Base-by-base conservation (phyloP, 78 protist genomes). In the Dictyostelium firmibasis region DNA sequence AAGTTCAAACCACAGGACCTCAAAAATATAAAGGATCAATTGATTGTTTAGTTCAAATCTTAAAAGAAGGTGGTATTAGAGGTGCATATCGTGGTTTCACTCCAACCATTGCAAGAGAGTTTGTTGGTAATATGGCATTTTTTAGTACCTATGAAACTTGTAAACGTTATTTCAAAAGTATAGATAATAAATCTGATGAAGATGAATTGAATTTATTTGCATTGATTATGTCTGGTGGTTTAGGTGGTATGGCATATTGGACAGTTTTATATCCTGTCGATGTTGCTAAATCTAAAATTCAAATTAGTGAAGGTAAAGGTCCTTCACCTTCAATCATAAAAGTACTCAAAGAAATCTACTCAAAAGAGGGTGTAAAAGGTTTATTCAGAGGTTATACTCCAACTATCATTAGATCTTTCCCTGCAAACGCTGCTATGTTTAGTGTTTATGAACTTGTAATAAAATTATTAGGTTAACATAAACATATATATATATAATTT, bases 231-330 rank as follows among this genome's bases (percentile, higher is more conserved):
- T n/a, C 79, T 57, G 93, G 93, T 41, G 93, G 93, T 27, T 53
- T 86, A 10, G 82, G 93, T 62, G 93, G 93, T 77, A 86, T 86
- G 82, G 93, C 93, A 7, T 86, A 86, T 62, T 86, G 93, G 93
- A 77, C 76, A 0, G 72, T 86, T 16, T 38, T 86, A 2, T 86
- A 86, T 77, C 93, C 93, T 7, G 92, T 76, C 6, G 92, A 85
- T 85, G 92, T 85, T 0, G 92, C 92, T 5, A 85, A 85, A 53
- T 85, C 92, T 1, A 16, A n/a, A 14, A 85, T 85, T 53, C 92
- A 85, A 53, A 35, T 75, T 10, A n/a, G 36, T 44, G 92, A 85
- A 25, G 70, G 82, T 27, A 7, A 4, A 18, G 91, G 82, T 53
- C 72, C 83, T n/a, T 4, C 84, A 0, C 92, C 82, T 25, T 75